Conservation (phyloP, 1,284 basidiomycete genomes). For the Stygiomarasmius scandens region DNA sequence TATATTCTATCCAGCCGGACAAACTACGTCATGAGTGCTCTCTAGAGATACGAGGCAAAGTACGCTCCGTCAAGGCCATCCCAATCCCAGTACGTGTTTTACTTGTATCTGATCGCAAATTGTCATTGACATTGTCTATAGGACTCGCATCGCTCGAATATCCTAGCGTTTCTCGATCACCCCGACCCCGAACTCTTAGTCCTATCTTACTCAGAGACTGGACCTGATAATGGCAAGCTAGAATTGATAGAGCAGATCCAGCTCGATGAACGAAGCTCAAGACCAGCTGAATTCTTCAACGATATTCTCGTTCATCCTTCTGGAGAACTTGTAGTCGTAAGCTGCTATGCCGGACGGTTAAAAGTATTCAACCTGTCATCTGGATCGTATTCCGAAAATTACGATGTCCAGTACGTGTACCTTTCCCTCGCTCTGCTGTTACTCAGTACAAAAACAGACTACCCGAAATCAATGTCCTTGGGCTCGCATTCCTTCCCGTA, state of each 20-base stretch:
- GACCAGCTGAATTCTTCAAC: slow-evolving; percentile 68
- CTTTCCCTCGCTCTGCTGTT: not conserved
- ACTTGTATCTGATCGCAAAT: not conserved
- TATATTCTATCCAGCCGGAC: slow-evolving; percentile 61
- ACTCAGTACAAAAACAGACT: slow-evolving; percentile 49
- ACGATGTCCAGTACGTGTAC: slow-evolving; percentile 66
- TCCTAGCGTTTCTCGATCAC: slow-evolving; percentile 70
- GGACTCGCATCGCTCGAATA: slow-evolving; percentile 48
- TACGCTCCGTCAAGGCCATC: slow-evolving; percentile 57
- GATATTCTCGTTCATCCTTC: slow-evolving; percentile 63
- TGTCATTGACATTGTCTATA: slow-evolving; percentile 24
- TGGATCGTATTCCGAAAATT: slow-evolving; percentile 55
- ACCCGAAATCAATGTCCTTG: slow-evolving; percentile 75
- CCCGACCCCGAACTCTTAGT: slow-evolving; percentile 72
- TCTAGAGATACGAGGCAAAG: slow-evolving; percentile 66
- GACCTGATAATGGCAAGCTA: slow-evolving; percentile 40
- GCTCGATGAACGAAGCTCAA: slow-evolving; percentile 56
- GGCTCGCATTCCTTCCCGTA: slow-evolving; percentile 66
- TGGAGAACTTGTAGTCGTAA: slow-evolving; percentile 62
- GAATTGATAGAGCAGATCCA: slow-evolving; percentile 41
- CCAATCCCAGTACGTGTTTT: slow-evolving; percentile 49
- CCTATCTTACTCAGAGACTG: slow-evolving; percentile 48
- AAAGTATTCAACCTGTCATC: slow-evolving; percentile 59
- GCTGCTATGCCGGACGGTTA: slow-evolving; percentile 69
- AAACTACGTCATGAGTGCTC: slow-evolving; percentile 60